Evolutionary conservation across 768 basidiomycete genomes (phyloP).

Genomic region (Lactarius tabidus): DNA sequence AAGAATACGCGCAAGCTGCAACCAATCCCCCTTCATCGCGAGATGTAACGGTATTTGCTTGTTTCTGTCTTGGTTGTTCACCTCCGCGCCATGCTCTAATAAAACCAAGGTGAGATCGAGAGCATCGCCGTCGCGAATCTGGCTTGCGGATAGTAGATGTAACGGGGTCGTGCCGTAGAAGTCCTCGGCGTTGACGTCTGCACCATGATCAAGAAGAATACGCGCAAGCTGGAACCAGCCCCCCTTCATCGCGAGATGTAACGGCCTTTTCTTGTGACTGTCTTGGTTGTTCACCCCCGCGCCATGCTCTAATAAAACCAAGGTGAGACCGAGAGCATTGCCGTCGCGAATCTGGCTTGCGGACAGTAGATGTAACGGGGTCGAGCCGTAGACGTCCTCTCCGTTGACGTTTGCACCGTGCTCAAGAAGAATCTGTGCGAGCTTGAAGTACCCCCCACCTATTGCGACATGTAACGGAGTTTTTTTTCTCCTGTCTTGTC

Average conservation of each 20-base stretch:
- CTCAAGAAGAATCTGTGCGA: background rate
- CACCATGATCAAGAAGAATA: background rate
- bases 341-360: too few species aligned
- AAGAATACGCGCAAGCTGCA: too few species aligned
- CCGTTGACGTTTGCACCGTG: too few species aligned
- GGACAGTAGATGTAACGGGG: background rate
- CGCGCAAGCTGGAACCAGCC: background rate
- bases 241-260: background rate
- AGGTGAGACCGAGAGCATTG: background rate
- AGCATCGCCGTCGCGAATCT: too few species aligned
- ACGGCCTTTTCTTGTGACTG: background rate
- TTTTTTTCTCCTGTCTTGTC: background rate
- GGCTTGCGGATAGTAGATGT: too few species aligned
- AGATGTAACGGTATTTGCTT: too few species aligned
- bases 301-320: background rate
- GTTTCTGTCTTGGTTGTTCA: too few species aligned
- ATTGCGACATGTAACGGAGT: background rate
- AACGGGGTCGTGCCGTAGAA: too few species aligned
- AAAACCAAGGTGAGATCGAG: too few species aligned
- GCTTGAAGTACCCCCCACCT: background rate
- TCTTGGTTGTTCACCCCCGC: background rate
- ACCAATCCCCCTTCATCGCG: too few species aligned
- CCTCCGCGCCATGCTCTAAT: too few species aligned
- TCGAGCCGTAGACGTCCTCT: too few species aligned
- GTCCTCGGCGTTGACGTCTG: background rate